Conservation (phyloP, 116 monocot species). For the Trichopus zeylanicus region DNA sequence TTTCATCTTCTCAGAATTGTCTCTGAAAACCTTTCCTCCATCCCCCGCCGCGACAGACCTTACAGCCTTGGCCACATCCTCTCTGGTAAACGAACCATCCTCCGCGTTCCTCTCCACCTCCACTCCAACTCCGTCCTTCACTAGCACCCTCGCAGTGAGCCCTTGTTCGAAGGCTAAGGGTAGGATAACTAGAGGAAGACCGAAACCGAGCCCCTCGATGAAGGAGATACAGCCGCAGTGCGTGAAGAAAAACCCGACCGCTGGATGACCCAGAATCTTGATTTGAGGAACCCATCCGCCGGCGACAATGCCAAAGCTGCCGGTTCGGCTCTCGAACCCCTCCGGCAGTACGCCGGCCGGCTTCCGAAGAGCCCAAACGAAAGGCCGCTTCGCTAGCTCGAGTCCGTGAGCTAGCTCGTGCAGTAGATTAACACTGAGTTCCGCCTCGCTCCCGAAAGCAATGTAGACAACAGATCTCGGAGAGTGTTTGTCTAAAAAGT, state of each 20-base stretch:
- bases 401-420: too few species aligned
- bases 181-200: background rate
- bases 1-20: background rate
- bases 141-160: background rate
- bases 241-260: background rate
- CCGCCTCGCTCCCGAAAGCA: too few species aligned
- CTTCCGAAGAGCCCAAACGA: too few species aligned
- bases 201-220: background rate
- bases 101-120: background rate
- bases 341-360: conserved; percentile 11
- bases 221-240: background rate
- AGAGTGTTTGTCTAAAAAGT: too few species aligned
- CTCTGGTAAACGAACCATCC: background rate
- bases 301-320: background rate
- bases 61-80: background rate
- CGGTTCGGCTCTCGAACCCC: background rate
- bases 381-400: too few species aligned
- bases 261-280: too few species aligned
- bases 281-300: background rate
- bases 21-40: background rate
- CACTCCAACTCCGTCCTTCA: background rate
- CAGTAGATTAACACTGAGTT: too few species aligned
- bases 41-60: background rate
- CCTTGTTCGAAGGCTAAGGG: background rate
- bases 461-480: too few species aligned